These are phyloP conservation scores for Cyclotella choctawhatcheeana DNA, from an alignment of 108 stramenopile species.

Conservation along the genomic window DNA sequence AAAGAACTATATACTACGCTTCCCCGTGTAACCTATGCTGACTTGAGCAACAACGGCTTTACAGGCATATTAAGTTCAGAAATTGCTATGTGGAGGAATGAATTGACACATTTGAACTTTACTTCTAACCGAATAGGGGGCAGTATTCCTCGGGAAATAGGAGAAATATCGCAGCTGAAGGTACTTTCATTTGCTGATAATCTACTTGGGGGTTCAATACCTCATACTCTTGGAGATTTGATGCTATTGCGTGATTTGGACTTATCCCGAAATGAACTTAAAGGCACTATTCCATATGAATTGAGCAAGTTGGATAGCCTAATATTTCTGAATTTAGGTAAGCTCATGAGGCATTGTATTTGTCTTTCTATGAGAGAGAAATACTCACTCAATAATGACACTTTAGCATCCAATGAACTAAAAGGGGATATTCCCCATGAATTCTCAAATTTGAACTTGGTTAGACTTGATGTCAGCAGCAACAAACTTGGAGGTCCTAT, in stretches of 20 bases:
- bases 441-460: constrained; percentile 24
- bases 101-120: constrained; percentile 36
- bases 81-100: constrained; percentile 9
- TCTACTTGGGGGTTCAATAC: constrained; percentile 27
- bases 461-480: constrained; percentile 37
- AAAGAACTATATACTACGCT: constrained; percentile 41
- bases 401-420: constrained; percentile 34
- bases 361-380: no score
- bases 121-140: constrained; percentile 44
- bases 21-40: constrained; percentile 30
- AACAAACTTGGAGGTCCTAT: constrained; percentile 50
- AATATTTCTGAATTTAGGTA: constrained; percentile 35
- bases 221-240: constrained; percentile 26
- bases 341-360: neutral
- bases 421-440: constrained; percentile 39
- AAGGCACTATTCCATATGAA: constrained; percentile 63
- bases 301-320: constrained; percentile 47
- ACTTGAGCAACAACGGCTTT: constrained; percentile 50
- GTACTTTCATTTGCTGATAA: constrained; percentile 38
- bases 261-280: constrained; percentile 47
- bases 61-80: constrained; percentile 36
- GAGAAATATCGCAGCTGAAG: constrained; percentile 24
- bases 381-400: no score
- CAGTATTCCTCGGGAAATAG: constrained; percentile 32
- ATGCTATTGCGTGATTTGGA: constrained; percentile 36